Base-by-base conservation (phyloP, 2,329 filamentous ascomycete species). In the Biscogniauxia marginata region DNA sequence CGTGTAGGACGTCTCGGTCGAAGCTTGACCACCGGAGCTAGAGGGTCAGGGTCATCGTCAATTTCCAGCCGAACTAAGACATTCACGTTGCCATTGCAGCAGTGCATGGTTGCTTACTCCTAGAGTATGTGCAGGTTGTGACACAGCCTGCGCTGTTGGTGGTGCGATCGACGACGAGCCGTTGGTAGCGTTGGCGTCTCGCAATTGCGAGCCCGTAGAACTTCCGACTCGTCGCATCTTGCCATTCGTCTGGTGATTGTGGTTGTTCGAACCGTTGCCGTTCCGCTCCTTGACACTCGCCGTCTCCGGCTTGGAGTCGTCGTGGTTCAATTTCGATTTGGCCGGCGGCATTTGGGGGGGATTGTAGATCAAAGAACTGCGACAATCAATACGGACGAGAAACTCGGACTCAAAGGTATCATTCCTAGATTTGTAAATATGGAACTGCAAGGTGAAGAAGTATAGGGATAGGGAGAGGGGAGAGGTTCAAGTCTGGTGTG, bases 11-110 rank as follows among this genome's bases (percentile, higher is more conserved):
- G 49, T 84, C 76, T 58, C 85, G 77, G 24, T 90, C 84, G 66
- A 90, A 87, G 2, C 83, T 81, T 18, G 82, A 75, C 89, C 89
- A 93, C 69, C 87, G 77, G 24, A 85, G 73, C 83, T 85, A 60
- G 45, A 44, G 16, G 30, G 23, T 21, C 13, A 39, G 30, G 30
- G 13, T 16, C 2, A n/a, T 39, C 43, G n/a, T 43, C 20, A 20
- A 45, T 55, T 49, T 52, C 65, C n/a, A 63, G 54, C 23, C 54
- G 16, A 51, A 13, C 23, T 58, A 54, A 58, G 48, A 57, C 48
- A 55, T 46, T 43, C 44, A 30, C 3, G 34, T 50, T 24, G 16
- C 9, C 49, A 48, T n/a, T 23, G 46, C 43, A 39, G 49, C 25
- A 20, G 45, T 5, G 47, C 49, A 59, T 57, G 59, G 22, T 34